phyloP scores from a whole-genome alignment of 192 early-diverging fungal species.

The Coemansia sp. region DNA sequence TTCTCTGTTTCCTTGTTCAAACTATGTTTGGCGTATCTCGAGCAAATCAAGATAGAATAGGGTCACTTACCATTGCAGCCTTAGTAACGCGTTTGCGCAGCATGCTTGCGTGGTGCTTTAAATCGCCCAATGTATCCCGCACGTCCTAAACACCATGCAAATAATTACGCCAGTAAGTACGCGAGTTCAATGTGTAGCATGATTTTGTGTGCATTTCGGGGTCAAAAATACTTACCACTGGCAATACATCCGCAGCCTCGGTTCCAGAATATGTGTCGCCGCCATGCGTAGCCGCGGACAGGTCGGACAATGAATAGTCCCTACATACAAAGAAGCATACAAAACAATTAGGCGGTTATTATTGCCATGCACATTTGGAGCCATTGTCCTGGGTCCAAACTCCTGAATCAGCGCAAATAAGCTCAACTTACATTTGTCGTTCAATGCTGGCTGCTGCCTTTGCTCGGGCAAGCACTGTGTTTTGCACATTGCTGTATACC shows the following conservation, averaged over 20 bases:
- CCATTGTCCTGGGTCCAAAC: neutral
- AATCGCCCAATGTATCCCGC: slow-evolving; percentile 35
- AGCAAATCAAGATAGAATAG: neutral
- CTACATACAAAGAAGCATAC: slow-evolving; percentile 15
- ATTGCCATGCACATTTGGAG: slow-evolving; percentile 2
- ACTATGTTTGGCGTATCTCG: no score
- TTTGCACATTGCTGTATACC: neutral
- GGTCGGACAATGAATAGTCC: slow-evolving; percentile 20
- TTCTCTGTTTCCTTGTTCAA: neutral
- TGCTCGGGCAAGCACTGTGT: slow-evolving; percentile 6
- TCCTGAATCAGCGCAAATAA: neutral
- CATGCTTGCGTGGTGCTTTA: slow-evolving; percentile 40
- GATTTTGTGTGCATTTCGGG: neutral
- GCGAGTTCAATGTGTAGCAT: neutral
- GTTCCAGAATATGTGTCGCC: slow-evolving; percentile 30
- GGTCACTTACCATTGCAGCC: slow-evolving; percentile 46
- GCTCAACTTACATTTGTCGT: slow-evolving; percentile 34
- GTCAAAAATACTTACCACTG: slow-evolving; percentile 27
- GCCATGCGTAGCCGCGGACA: slow-evolving; percentile 36
- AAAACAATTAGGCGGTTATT: neutral
- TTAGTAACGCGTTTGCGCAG: slow-evolving; percentile 47
- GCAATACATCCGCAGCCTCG: slow-evolving; percentile 29
- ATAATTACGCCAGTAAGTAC: neutral
- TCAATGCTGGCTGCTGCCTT: slow-evolving; percentile 15
- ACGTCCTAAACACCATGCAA: slow-evolving; percentile 20